Evolutionary conservation across 345 rosid species (phyloP).

Genomic region (Limnanthes douglasii): DNA sequence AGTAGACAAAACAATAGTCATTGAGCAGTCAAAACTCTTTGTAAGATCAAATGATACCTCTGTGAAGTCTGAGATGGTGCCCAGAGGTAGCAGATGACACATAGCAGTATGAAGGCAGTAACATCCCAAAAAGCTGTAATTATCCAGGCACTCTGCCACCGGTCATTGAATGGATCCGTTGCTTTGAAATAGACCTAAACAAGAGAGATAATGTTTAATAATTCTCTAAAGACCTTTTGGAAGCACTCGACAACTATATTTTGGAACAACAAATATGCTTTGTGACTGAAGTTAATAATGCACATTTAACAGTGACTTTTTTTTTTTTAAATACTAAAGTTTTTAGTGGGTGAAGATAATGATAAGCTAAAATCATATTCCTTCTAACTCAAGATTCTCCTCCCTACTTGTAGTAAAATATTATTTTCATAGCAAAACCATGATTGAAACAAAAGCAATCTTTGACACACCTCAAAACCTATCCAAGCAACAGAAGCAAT

Average conservation of each 20-base stretch:
- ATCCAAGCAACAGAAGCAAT: slow-evolving; percentile 88
- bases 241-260: too few relatives aligned
- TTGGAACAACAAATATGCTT: too few relatives aligned
- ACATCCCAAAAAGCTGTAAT: slow-evolving; percentile 92
- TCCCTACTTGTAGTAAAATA: too few relatives aligned
- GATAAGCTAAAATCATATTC: too few relatives aligned
- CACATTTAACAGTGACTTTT: too few relatives aligned
- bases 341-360: too few relatives aligned
- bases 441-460: not conserved
- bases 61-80: slow-evolving; percentile 90
- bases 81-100: slow-evolving; percentile 87
- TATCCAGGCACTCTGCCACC: slow-evolving; percentile 92
- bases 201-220: slow-evolving; percentile 8
- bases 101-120: slow-evolving; percentile 58
- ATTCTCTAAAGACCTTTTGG: too few relatives aligned
- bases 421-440: not conserved
- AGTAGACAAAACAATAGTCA: too few relatives aligned
- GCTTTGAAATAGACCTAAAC: slow-evolving; percentile 96
- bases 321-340: too few relatives aligned
- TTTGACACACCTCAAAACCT: slow-evolving; percentile 87
- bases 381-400: too few relatives aligned
- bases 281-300: too few relatives aligned
- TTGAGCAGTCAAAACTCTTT: not conserved
- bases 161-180: slow-evolving; percentile 86
- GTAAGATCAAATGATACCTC: slow-evolving; percentile 29